Evolutionary conservation across 2,329 filamentous ascomycete species (phyloP).

Genomic region (Pseudogymnoascus sp.): DNA sequence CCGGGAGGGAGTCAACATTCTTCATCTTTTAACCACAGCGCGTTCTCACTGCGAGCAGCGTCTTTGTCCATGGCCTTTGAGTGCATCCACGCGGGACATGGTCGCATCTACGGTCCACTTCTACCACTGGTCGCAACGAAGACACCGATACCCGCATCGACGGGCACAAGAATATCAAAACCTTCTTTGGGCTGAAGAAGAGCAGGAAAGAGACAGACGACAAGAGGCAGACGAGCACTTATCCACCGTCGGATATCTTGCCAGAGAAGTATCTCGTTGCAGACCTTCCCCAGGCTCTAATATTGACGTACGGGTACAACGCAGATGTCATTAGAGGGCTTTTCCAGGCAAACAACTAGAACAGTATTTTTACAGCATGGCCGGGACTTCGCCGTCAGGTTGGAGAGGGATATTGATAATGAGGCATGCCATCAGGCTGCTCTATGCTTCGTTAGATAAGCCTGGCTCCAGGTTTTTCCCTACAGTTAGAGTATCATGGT

Average conservation of each 20-base stretch:
- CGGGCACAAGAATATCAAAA: background rate
- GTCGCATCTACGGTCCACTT: background rate
- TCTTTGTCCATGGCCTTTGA: slow-evolving; percentile 9
- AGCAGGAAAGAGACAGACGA: background rate
- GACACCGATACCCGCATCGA: background rate
- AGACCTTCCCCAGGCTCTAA: background rate
- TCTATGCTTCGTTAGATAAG: slow-evolving; percentile 9
- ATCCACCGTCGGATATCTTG: background rate
- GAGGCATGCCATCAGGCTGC: slow-evolving; percentile 18
- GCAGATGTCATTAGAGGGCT: slow-evolving; percentile 26
- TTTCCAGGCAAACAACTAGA: slow-evolving; percentile 32
- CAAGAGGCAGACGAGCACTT: background rate
- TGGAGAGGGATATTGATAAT: slow-evolving; percentile 30
- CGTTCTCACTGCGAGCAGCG: background rate
- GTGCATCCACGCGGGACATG: slow-evolving; percentile 8
- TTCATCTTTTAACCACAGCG: background rate
- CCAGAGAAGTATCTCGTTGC: background rate
- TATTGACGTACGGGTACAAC: slow-evolving; percentile 5
- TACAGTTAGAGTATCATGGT: no score
- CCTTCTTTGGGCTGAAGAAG: background rate
- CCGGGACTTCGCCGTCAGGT: slow-evolving; percentile 23
- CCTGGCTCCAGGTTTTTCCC: no score
- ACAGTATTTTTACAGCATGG: slow-evolving; percentile 34
- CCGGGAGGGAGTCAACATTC: background rate
- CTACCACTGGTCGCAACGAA: background rate